phyloP scores from a whole-genome alignment of 257 asterid genomes.

The Mitragyna speciosa region DNA sequence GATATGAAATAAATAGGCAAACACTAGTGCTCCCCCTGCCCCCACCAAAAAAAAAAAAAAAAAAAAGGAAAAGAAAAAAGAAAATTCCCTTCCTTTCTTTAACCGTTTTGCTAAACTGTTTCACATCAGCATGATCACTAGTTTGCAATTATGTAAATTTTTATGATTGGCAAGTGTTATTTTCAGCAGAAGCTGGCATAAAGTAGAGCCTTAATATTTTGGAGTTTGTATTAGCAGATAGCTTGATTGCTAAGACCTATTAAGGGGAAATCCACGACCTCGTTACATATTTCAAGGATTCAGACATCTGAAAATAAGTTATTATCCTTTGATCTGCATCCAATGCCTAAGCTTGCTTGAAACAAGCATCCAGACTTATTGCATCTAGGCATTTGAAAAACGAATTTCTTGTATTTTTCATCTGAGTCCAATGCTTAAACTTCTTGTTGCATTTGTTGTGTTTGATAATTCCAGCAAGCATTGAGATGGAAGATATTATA shows the following conservation, averaged over 20 bases:
- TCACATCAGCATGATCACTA: not conserved
- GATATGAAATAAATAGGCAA: too few relatives aligned
- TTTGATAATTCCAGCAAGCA: not conserved
- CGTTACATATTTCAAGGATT: too few relatives aligned
- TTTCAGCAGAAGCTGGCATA: not conserved
- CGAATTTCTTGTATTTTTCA: not conserved
- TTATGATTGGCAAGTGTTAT: not conserved
- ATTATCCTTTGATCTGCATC: too few relatives aligned
- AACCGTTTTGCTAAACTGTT: too few relatives aligned
- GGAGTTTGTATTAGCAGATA: not conserved
- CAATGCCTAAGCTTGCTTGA: too few relatives aligned
- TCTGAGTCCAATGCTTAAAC: not conserved
- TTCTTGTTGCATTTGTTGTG: not conserved
- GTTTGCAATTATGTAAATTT: not conserved
- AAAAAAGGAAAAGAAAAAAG: too few relatives aligned
- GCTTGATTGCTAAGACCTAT: not conserved
- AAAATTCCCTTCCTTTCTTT: not conserved
- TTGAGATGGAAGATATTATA: not conserved
- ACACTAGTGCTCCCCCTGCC: too few relatives aligned
- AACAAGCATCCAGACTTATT: too few relatives aligned
- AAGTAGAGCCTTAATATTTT: not conserved
- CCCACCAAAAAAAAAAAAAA: too few relatives aligned
- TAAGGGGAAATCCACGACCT: not conserved
- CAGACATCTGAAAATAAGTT: too few relatives aligned
- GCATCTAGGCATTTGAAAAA: not conserved